These are phyloP conservation scores for Rhizopus stolonifer DNA, from an alignment of 371 early-diverging fungal species.

Conservation along the genomic window DNA sequence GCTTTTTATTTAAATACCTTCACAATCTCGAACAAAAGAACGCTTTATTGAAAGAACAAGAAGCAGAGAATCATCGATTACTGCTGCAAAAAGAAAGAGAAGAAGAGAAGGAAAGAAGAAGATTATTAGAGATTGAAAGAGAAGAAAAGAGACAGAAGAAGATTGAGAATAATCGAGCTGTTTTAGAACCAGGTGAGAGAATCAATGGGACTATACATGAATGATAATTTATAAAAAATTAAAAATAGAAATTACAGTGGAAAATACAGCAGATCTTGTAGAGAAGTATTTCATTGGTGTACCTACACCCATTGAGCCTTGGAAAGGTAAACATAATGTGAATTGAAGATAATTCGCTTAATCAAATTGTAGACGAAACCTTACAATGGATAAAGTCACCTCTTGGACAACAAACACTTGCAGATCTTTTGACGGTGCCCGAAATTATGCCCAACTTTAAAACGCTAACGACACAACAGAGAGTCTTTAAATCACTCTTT, in stretches of 20 bases:
- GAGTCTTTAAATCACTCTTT: slow-evolving; percentile 30
- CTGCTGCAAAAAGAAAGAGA: slow-evolving; percentile 7
- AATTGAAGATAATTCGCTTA: not conserved
- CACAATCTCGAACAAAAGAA: slow-evolving; percentile 19
- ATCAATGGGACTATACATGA: too few relatives aligned
- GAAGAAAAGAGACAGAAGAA: slow-evolving; percentile 11
- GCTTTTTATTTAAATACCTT: slow-evolving; percentile 19
- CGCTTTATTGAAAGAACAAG: slow-evolving; percentile 17
- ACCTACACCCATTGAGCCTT: slow-evolving; percentile 19
- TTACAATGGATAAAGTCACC: slow-evolving; percentile 21
- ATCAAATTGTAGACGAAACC: slow-evolving; percentile 11
- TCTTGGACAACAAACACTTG: slow-evolving; percentile 18
- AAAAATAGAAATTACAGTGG: slow-evolving; percentile 14
- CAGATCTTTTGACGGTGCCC: slow-evolving; percentile 26
- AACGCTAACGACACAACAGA: slow-evolving; percentile 22
- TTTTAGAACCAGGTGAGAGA: slow-evolving; percentile 28
- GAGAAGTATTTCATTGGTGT: slow-evolving; percentile 23
- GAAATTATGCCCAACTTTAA: slow-evolving; percentile 30
- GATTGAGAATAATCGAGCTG: slow-evolving; percentile 16
- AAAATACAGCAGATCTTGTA: slow-evolving; percentile 17
- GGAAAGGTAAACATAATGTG: slow-evolving; percentile 20
- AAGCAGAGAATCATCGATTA: slow-evolving; percentile 9
- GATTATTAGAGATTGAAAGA: slow-evolving; percentile 8
- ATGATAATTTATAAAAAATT: not conserved
- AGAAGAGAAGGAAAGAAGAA: slow-evolving; percentile 7